These are phyloP conservation scores for Diatrype stigma DNA, from an alignment of 2,329 filamentous ascomycete genomes.

Conservation along the genomic window DNA sequence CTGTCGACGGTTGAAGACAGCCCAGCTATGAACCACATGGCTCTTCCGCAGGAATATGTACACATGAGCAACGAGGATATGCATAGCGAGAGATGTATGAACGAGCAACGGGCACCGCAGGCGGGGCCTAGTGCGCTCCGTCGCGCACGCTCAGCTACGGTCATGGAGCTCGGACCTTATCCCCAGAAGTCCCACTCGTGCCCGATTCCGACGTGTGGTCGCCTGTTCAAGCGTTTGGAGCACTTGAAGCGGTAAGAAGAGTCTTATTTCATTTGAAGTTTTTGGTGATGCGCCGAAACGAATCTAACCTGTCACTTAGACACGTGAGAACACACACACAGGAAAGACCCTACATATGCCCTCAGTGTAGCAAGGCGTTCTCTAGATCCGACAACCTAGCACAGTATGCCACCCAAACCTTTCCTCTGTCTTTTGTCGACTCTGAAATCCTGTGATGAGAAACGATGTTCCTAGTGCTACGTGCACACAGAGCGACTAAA, in stretches of 20 bases:
- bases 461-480: slow-evolving; percentile 33
- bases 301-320: slow-evolving; percentile 58
- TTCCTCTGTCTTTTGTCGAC: slow-evolving; percentile 33
- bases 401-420: slow-evolving; percentile 62
- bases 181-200: slow-evolving; percentile 98
- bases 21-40: slow-evolving; percentile 66
- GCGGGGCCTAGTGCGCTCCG: slow-evolving; percentile 74
- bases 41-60: slow-evolving; percentile 65
- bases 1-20: slow-evolving; percentile 80
- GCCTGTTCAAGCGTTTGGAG: slow-evolving; percentile 97
- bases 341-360: slow-evolving; percentile 97
- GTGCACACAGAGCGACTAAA: slow-evolving; percentile 23
- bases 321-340: slow-evolving; percentile 99
- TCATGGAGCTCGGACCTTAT: slow-evolving; percentile 95
- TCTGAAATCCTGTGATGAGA: slow-evolving; percentile 37
- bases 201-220: slow-evolving; percentile 96
- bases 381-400: slow-evolving; percentile 98
- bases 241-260: slow-evolving; percentile 92
- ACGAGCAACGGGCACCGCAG: slow-evolving; percentile 65
- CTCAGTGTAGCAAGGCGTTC: slow-evolving; percentile 97
- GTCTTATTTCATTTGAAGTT: slow-evolving; percentile 35
- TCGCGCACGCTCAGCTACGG: slow-evolving; percentile 87
- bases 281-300: slow-evolving; percentile 37
- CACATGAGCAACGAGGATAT: slow-evolving; percentile 61
- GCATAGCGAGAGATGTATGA: slow-evolving; percentile 53